Conservation (phyloP, 2,329 filamentous ascomycete genomes). For the Xylariomycetidae sp. region DNA sequence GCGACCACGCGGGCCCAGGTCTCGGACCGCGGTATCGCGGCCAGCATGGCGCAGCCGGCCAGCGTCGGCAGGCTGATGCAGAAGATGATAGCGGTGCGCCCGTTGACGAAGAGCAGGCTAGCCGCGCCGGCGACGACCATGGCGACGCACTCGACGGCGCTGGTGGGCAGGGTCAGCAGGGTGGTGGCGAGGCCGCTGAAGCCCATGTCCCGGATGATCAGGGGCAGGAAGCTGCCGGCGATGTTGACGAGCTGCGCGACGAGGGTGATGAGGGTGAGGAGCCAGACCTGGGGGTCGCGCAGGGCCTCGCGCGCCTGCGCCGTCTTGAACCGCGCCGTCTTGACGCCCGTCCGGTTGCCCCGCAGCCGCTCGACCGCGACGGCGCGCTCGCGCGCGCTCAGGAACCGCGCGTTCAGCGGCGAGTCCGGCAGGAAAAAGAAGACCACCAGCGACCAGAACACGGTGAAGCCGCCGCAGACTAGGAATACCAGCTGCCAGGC, state of each 20-base stretch:
- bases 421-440: constrained; percentile 57
- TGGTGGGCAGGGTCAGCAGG: constrained; percentile 20
- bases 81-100: constrained; percentile 13
- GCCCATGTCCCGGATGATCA: constrained; percentile 30
- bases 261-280: constrained; percentile 49
- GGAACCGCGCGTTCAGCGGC: constrained; percentile 57
- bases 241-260: constrained; percentile 20
- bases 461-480: constrained; percentile 52
- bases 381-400: constrained; percentile 50
- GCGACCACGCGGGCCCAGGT: constrained; percentile 17
- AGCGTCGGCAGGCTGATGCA: constrained; percentile 5
- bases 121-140: constrained; percentile 23
- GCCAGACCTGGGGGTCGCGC: constrained; percentile 54
- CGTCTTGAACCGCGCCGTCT: constrained; percentile 43
- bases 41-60: constrained; percentile 6
- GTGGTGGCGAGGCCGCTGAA: constrained; percentile 22
- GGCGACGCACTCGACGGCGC: constrained; percentile 21
- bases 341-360: constrained; percentile 47
- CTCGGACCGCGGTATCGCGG: constrained; percentile 11
- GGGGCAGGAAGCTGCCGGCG: constrained; percentile 11
- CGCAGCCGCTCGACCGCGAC: constrained; percentile 49
- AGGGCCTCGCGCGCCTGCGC: constrained; percentile 43
- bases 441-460: constrained; percentile 49
- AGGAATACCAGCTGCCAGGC: constrained; percentile 38
- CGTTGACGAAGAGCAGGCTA: constrained; percentile 16